phyloP scores from a whole-genome alignment of 2,329 filamentous ascomycete genomes.

The Fusarium piperis region DNA sequence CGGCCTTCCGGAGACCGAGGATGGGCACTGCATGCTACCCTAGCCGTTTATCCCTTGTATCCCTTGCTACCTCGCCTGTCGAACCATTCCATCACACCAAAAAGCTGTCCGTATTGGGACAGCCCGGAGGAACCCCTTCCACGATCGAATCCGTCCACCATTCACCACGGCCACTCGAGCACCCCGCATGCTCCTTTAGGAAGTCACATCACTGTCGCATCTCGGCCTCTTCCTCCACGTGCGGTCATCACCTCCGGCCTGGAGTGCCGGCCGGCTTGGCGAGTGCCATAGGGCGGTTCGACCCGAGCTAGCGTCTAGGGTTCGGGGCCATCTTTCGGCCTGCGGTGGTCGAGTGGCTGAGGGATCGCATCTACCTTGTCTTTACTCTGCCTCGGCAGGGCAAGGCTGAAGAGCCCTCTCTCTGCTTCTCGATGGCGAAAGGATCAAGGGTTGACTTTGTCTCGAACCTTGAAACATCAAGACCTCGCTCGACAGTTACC shows the following conservation, averaged over 20 bases:
- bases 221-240: constrained; percentile 10
- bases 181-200: constrained; percentile 33
- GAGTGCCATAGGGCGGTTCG: constrained; percentile 30
- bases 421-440: not conserved
- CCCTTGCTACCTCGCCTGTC: constrained; percentile 6
- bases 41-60: constrained; percentile 12
- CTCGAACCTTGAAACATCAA: not conserved
- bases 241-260: constrained; percentile 19
- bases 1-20: not conserved
- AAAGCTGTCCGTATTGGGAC: constrained; percentile 33
- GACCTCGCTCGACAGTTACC: not conserved
- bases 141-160: constrained; percentile 32
- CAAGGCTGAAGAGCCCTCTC: not conserved
- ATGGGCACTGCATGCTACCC: not conserved
- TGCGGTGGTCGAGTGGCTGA: constrained; percentile 14
- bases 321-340: not conserved
- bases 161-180: constrained; percentile 2
- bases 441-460: not conserved
- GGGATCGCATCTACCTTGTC: not conserved
- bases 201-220: constrained; percentile 2
- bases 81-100: constrained; percentile 13
- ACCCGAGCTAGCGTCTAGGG: constrained; percentile 29
- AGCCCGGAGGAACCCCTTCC: constrained; percentile 38
- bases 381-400: constrained; percentile 2
- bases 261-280: constrained; percentile 26